Evolutionary conservation across 2,329 filamentous ascomycete genomes (phyloP), one percentile per base, ranked within the genome.

Genomic region (Didymella exigua): DNA sequence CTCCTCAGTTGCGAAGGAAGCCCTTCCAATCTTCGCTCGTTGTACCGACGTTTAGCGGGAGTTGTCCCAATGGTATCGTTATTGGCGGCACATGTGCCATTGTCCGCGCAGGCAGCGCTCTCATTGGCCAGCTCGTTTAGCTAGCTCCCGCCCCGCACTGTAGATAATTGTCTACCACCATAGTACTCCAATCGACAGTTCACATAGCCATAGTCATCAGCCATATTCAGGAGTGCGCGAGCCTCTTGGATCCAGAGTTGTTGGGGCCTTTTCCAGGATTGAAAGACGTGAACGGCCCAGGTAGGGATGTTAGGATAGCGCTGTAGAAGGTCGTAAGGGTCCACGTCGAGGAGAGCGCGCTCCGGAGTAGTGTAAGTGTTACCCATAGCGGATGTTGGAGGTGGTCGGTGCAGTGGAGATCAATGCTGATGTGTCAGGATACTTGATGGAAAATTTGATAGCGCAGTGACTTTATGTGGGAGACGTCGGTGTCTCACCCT

Each of bases 181-280:
- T n/a, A n/a, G n/a, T n/a, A n/a, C n/a, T n/a, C n/a, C n/a, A n/a
- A n/a, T n/a, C n/a, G n/a, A n/a, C n/a, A n/a, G n/a, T n/a, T n/a
- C n/a, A n/a, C n/a, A n/a, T n/a, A n/a, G n/a, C n/a, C n/a, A n/a
- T n/a, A n/a, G n/a, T n/a, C n/a, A n/a, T n/a, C n/a, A n/a, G n/a
- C n/a, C n/a, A 49, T 41, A 8, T 45, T 54, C 4, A 54, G 13
- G 2, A 54, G 33, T 5, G 45, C 45, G 34, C 45, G 45, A 6
- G 52, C 45, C 21, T 54, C 52, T 5, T 26, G 40, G 0, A 27
- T 54, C 45, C 52, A 49, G 4, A 21, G 2, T 19, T 4, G 1
- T 9, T 41, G 33, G 13, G 40, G 45, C 3, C 10, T 4, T 16
- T 30, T 19, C 2, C 49, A 18, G 9, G 21, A 18, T 3, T 30